Percentiles rank a stretch among this genome's conserved stretches.
Conservation (phyloP, 2,329 filamentous ascomycete genomes). For the Trichoderma harzianum region DNA sequence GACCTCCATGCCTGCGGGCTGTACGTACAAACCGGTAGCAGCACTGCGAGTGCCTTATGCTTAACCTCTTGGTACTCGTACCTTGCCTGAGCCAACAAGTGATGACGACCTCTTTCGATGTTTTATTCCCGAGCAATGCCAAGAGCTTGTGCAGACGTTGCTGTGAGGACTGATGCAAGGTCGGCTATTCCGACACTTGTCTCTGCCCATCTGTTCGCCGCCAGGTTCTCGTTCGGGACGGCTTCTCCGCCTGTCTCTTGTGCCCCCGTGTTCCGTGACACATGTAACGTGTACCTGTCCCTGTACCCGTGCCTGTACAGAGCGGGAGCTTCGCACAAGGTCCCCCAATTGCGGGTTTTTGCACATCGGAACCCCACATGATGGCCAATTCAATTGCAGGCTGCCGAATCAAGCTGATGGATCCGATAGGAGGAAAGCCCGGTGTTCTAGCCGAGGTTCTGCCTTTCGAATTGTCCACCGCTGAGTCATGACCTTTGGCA, state of each 20-base stretch:
- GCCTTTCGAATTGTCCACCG: neutral
- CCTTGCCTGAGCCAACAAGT: neutral
- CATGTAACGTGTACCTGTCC: neutral
- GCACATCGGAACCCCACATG: constrained; percentile 14
- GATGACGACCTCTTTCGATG: neutral
- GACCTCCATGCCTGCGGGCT: neutral
- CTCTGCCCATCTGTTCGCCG: neutral
- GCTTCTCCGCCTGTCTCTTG: constrained; percentile 11
- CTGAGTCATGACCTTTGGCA: neutral
- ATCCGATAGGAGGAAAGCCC: constrained; percentile 2
- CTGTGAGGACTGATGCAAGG: neutral
- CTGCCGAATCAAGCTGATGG: constrained; percentile 7
- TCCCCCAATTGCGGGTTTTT: neutral
- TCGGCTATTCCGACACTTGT: constrained; percentile 10
- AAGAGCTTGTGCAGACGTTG: neutral
- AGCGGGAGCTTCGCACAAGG: neutral
- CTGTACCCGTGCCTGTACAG: neutral
- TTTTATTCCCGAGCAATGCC: neutral
- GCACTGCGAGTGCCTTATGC: neutral
- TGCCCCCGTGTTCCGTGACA: neutral
- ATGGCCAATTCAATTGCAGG: neutral
- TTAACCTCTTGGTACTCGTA: neutral
- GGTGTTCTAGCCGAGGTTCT: constrained; percentile 8
- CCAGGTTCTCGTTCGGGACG: neutral
- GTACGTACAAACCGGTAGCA: neutral